Base-by-base conservation (phyloP, 2,329 filamentous ascomycete genomes). In the Cladophialophora exuberans region DNA sequence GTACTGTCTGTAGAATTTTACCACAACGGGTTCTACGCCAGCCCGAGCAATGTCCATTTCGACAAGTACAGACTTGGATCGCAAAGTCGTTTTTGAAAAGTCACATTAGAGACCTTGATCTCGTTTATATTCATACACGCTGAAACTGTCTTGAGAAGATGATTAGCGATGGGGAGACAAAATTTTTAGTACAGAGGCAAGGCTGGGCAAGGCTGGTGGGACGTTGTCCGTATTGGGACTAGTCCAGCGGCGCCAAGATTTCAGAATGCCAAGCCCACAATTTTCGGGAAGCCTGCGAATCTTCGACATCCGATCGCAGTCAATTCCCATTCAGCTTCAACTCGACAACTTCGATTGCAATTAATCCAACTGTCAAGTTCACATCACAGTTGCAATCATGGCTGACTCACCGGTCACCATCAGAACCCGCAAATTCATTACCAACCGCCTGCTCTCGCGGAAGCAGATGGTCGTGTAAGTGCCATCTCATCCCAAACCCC, bases 401-500 rank as follows among this genome's bases (percentile, higher is more conserved):
- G 89, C 92, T 81, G 87, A 90, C 76, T 79, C 73, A 69, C 73
- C 87, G 75, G 87, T 91, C 76, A 91, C 88, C 73, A 81, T 92
- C 82, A 86, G 94, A 83, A 99, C 94, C 81, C 93, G 94, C 89
- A 97, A 97, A 85, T 99, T 99, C 89, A 95, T 97, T 83, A 90
- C 92, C 84, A 99, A 99, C 87, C 90, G 94, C 79, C 90, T 99
- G 75, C 88, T 99, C 76, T 90, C 88, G 78, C 89, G 93, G 79
- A 96, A 96, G 86, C 93, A 97, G 88, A 96, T 97, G 90, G 93
- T 97, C 81, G 89, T 97, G 93, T 97, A 90, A 86, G 89, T 87
- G 63, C 59, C 53, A 49, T 56, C 59, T 59, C 51, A 26, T 17
- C 44, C 44, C 59, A 54, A 59, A 38, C 33, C 31, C 39, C 31